These are phyloP conservation scores for Tarenaya hassleriana DNA, from an alignment of 345 rosid genomes.

Conservation along the genomic window DNA sequence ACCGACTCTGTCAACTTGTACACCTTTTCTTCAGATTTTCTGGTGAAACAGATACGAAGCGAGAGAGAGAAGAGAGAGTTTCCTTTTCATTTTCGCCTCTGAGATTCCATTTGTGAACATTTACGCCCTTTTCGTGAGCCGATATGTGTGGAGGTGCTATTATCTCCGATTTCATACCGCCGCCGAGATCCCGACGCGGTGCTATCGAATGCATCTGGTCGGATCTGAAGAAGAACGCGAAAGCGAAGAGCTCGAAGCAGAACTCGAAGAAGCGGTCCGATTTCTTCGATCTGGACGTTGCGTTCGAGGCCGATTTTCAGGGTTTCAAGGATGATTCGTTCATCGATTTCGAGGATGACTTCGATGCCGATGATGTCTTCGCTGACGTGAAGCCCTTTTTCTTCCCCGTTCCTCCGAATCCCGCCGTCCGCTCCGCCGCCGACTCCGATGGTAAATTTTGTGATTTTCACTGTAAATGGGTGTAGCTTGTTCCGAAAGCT, in stretches of 20 bases:
- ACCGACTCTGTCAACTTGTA: too few relatives aligned
- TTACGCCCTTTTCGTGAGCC: slow-evolving; percentile 14
- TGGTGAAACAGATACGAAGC: slow-evolving; percentile 6
- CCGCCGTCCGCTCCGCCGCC: slow-evolving; percentile 16
- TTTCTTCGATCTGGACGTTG: slow-evolving; percentile 55
- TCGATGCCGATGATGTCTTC: slow-evolving; percentile 36
- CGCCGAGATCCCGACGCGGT: slow-evolving; percentile 37
- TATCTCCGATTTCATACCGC: slow-evolving; percentile 66
- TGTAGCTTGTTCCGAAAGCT: not conserved
- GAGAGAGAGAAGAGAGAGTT: slow-evolving; percentile 1
- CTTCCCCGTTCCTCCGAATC: slow-evolving; percentile 34
- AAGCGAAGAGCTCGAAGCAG: slow-evolving; percentile 34
- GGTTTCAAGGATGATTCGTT: slow-evolving; percentile 62
- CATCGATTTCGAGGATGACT: slow-evolving; percentile 40
- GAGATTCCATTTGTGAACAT: slow-evolving; percentile 17
- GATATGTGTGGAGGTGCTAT: slow-evolving; percentile 99
- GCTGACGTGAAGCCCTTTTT: slow-evolving; percentile 65
- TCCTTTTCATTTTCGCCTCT: slow-evolving; percentile 16
- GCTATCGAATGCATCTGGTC: slow-evolving; percentile 74
- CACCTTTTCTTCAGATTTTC: slow-evolving; percentile 5
- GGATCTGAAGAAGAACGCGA: too few relatives aligned
- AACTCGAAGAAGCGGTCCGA: slow-evolving; percentile 28
- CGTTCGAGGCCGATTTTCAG: slow-evolving; percentile 87
- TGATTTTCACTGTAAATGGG: too few relatives aligned
- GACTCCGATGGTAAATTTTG: slow-evolving; percentile 45